These are phyloP conservation scores for Leucosporidium scottii DNA, from an alignment of 768 basidiomycete genomes.

Conservation along the genomic window DNA sequence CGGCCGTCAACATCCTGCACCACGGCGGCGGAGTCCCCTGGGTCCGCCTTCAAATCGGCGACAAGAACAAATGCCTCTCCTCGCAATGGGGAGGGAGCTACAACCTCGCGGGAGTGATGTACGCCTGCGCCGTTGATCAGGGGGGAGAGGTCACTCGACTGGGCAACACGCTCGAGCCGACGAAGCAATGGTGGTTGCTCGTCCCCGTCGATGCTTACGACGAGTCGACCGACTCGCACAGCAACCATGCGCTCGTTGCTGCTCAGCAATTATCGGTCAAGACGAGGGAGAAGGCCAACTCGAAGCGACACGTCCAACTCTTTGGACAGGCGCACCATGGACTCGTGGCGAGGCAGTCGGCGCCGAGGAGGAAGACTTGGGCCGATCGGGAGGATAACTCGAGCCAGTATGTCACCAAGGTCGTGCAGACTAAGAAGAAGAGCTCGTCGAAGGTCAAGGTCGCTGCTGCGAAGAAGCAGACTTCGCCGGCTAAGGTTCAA, in stretches of 20 bases:
- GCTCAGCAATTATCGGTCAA: slow-evolving; percentile 6
- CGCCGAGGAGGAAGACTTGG: background rate
- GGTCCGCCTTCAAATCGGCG: slow-evolving; percentile 2
- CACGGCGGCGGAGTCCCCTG: background rate
- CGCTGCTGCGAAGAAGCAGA: background rate
- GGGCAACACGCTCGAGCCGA: slow-evolving; percentile 19
- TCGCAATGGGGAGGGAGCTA: slow-evolving; percentile 7
- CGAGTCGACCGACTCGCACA: background rate
- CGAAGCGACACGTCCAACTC: background rate
- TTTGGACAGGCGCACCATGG: background rate
- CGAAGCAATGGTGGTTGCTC: slow-evolving; percentile 17
- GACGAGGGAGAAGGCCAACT: background rate
- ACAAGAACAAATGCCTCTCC: slow-evolving; percentile 18
- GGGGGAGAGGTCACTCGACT: background rate
- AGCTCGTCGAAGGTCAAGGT: background rate
- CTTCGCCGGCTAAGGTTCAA: background rate
- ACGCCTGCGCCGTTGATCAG: slow-evolving; percentile 1
- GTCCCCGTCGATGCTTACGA: slow-evolving; percentile 5
- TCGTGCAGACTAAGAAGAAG: background rate
- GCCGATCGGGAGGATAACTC: background rate
- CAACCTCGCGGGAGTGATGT: slow-evolving; percentile 11
- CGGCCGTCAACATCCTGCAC: background rate
- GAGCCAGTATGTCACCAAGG: background rate
- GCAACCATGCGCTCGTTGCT: slow-evolving; percentile 1
- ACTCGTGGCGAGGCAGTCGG: background rate